Percentiles rank a stretch among this genome's conserved stretches.
These are phyloP conservation scores for Zalerion maritima DNA, from an alignment of 495 filamentous ascomycete genomes.

Conservation along the genomic window DNA sequence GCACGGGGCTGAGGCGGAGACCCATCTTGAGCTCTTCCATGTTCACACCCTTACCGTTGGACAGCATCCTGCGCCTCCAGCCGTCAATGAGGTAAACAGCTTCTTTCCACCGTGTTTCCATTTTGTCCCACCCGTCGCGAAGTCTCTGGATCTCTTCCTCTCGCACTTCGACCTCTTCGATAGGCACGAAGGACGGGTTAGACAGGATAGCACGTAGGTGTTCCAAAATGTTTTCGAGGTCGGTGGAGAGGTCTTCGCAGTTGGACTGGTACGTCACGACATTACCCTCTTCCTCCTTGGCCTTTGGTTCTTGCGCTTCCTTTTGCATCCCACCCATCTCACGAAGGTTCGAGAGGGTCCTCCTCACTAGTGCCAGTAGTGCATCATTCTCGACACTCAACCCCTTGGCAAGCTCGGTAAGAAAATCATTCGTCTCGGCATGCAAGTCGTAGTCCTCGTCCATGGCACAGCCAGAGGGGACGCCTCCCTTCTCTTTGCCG, in stretches of 20 bases:
- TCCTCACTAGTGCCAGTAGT: constrained; percentile 55
- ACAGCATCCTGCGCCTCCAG: constrained; percentile 73
- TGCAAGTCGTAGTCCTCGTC: constrained; percentile 57
- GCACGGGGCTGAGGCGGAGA: constrained; percentile 49
- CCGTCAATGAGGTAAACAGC: constrained; percentile 81
- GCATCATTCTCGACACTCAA: constrained; percentile 91
- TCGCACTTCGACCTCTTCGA: constrained; percentile 82
- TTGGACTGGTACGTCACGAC: constrained; percentile 37
- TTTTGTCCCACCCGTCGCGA: constrained; percentile 73
- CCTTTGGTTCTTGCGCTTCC: constrained; percentile 17
- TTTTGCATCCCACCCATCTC: constrained; percentile 64
- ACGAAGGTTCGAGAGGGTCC: constrained; percentile 54
- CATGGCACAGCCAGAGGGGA: constrained; percentile 32
- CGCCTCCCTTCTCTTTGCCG: constrained; percentile 15
- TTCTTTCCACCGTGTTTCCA: constrained; percentile 83
- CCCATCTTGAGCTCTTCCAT: constrained; percentile 72
- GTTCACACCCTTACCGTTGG: constrained; percentile 64
- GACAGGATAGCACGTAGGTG: constrained; percentile 73
- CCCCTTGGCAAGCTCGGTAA: constrained; percentile 74
- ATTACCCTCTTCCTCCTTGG: constrained; percentile 21
- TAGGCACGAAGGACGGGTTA: constrained; percentile 87
- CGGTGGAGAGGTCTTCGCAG: constrained; percentile 55
- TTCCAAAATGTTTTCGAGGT: constrained; percentile 60
- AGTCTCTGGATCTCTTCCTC: constrained; percentile 79
- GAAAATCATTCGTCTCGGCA: constrained; percentile 80